Conservation (phyloP, 441 rosid species). For the Biscutella laevigata region DNA sequence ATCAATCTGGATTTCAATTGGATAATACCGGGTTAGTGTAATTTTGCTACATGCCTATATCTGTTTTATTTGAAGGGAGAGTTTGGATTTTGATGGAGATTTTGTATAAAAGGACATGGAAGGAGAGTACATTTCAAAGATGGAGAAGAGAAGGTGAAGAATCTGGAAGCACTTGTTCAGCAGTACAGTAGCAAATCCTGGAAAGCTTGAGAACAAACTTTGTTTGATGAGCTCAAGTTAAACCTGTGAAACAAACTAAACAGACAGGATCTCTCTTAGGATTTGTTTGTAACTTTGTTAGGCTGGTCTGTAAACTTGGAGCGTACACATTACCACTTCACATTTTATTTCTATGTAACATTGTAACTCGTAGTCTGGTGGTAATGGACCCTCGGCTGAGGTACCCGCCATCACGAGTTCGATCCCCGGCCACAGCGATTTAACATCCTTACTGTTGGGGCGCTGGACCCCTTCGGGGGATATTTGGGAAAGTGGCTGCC, state of each 20-base stretch:
- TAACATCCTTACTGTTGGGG: too few species aligned
- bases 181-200: slow-evolving; percentile 19
- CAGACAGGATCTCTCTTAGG: not conserved
- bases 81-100: not conserved
- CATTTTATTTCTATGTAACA: not conserved
- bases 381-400: too few species aligned
- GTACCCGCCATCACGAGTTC: too few species aligned
- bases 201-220: slow-evolving; percentile 6
- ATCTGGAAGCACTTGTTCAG: slow-evolving; percentile 29
- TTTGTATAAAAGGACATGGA: slow-evolving; percentile 32
- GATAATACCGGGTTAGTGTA: slow-evolving; percentile 22
- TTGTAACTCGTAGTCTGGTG: too few species aligned
- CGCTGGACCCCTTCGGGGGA: too few species aligned
- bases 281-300: not conserved
- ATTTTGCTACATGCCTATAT: not conserved
- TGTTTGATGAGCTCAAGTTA: not conserved
- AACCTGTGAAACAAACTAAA: slow-evolving; percentile 3
- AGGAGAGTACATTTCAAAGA: slow-evolving; percentile 37
- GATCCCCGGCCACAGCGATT: too few species aligned
- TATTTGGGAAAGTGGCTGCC: too few species aligned
- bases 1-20: slow-evolving; percentile 17
- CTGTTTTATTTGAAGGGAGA: not conserved
- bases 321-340: not conserved
- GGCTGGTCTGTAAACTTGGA: not conserved
- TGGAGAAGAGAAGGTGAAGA: slow-evolving; percentile 28